phyloP scores from a whole-genome alignment of 768 basidiomycete genomes.

The Pholiota conissans region DNA sequence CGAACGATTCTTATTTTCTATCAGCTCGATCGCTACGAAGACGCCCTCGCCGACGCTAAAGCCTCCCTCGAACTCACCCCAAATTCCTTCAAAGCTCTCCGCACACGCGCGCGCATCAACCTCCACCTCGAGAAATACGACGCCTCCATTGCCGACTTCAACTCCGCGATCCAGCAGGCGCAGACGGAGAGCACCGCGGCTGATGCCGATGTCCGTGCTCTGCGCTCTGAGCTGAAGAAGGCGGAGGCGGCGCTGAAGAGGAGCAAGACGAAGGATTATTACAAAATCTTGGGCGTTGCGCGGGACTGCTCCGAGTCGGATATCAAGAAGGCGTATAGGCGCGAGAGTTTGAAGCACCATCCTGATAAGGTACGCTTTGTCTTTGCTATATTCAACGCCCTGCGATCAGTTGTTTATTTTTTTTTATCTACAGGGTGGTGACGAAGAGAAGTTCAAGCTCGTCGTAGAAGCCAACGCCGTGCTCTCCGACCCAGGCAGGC shows the following conservation, averaged over 20 bases:
- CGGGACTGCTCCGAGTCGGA: slow-evolving; percentile 67
- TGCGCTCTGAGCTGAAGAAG: slow-evolving; percentile 71
- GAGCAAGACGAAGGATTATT: slow-evolving; percentile 90
- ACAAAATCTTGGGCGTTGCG: slow-evolving; percentile 70
- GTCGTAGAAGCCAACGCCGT: slow-evolving; percentile 81
- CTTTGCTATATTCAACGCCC: neutral
- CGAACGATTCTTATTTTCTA: slow-evolving; percentile 9
- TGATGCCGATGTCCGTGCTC: slow-evolving; percentile 60
- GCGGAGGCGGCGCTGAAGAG: slow-evolving; percentile 81
- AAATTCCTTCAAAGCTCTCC: slow-evolving; percentile 79
- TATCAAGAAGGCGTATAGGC: slow-evolving; percentile 90
- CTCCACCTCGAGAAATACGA: slow-evolving; percentile 77
- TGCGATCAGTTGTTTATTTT: slow-evolving; percentile 11
- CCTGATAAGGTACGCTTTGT: slow-evolving; percentile 66
- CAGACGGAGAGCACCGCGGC: slow-evolving; percentile 53
- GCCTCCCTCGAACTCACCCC: slow-evolving; percentile 63
- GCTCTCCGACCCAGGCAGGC: slow-evolving; percentile 71
- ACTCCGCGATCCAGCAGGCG: slow-evolving; percentile 74
- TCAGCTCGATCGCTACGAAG: slow-evolving; percentile 63
- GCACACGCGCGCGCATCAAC: slow-evolving; percentile 81
- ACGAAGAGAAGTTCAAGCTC: slow-evolving; percentile 95
- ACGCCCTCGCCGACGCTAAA: slow-evolving; percentile 72
- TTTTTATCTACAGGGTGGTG: slow-evolving; percentile 63
- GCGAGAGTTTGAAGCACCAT: slow-evolving; percentile 83
- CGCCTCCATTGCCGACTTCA: slow-evolving; percentile 71